Evolutionary conservation across 2,329 filamentous ascomycete genomes (phyloP), one percentile per base, ranked within the genome.

Genomic region (Xylariaceae sp.): DNA sequence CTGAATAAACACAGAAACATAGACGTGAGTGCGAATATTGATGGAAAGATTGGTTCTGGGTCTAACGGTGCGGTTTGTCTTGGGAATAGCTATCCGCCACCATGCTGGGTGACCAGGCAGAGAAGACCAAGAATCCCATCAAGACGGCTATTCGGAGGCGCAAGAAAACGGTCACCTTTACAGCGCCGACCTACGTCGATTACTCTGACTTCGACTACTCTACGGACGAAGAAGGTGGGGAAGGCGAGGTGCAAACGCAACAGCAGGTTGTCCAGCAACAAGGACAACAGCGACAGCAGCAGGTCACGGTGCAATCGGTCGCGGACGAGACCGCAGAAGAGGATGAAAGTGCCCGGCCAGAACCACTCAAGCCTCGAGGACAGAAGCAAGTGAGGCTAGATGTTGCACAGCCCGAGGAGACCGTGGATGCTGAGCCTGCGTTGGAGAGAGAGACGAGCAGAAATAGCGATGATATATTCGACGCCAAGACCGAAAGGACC

Each of bases 1-100:
- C 64, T 96, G 44, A 98, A 98, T 61, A 98, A 98, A 63, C 92
- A 98, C 62, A 78, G 92, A 54, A 98, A 98, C 55, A 89, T 96
- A 50, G 92, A 98, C 65, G 88, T 94, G 75, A 44, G 85, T 43
- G 23, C 32, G n/a, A 4, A 13, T 31, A 24, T 13, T 21, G 19
- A 22, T 14, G 5, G 17, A 30, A 17, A 10, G 26, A n/a, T 19
- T 11, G 30, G 26, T 26, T 7, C n/a, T 26, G 5, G n/a, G n/a
- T n/a, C n/a, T n/a, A n/a, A n/a, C 15, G 27, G 5, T 17, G 27
- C 27, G 25, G 19, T 32, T 52, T 62, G 37, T 61, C 53, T 43
- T 23, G 42, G 36, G 22, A 56, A 31, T 55, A 79, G 72, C 58
- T 80, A 19, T 77, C 75, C 18, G 71, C 74, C 7, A 66, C 73